Conservation (phyloP, 106 monocot species). For the Triglochin maritima region DNA sequence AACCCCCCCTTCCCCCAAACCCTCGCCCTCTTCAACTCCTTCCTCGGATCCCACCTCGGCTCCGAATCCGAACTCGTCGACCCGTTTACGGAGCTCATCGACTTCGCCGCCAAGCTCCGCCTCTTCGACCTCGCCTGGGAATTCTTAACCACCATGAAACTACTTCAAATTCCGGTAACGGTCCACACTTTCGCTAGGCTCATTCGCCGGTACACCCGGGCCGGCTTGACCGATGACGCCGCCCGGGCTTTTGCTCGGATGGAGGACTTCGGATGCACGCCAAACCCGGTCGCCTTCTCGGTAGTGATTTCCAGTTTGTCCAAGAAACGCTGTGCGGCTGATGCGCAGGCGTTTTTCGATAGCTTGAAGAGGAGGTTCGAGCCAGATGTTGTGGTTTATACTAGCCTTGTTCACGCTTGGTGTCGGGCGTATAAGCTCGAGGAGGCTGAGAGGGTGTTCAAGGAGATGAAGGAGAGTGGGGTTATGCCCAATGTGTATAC, state of each 20-base stretch:
- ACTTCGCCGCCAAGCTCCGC: constrained; percentile 70
- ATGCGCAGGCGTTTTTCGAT: constrained; percentile 80
- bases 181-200: constrained; percentile 36
- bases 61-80: constrained; percentile 4
- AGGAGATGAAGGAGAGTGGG: constrained; percentile 42
- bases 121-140: constrained; percentile 62
- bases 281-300: constrained; percentile 41
- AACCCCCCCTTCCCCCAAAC: constrained; percentile 48
- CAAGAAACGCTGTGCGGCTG: constrained; percentile 47
- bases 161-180: constrained; percentile 24
- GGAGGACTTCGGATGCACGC: constrained; percentile 50
- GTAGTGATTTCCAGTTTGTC: constrained; percentile 42
- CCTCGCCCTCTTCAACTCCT: constrained; percentile 61
- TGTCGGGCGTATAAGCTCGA: constrained; percentile 60
- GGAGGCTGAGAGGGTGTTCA: constrained; percentile 57
- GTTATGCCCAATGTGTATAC: constrained; percentile 84
- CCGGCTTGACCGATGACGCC: constrained; percentile 47
- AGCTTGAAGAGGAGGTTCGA: constrained; percentile 28
- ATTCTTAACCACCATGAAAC: constrained; percentile 54
- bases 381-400: constrained; percentile 74
- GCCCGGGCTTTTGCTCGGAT: constrained; percentile 47
- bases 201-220: constrained; percentile 70
- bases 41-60: constrained; percentile 17
- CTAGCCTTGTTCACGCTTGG: constrained; percentile 81
- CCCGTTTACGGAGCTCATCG: constrained; percentile 49